phyloP scores from a whole-genome alignment of 2,329 filamentous ascomycete genomes.

The Diaporthe vexans region DNA sequence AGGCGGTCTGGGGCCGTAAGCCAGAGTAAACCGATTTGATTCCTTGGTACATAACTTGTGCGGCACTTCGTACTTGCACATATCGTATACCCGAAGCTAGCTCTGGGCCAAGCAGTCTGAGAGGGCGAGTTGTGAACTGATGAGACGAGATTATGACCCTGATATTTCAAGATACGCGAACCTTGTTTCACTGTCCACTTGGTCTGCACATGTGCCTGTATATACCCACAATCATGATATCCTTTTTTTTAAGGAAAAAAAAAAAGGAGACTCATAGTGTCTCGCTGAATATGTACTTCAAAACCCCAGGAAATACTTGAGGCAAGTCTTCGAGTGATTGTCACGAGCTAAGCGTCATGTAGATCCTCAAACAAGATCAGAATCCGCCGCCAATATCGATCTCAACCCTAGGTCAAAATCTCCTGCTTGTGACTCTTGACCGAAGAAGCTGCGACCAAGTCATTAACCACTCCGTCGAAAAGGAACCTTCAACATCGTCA shows the following conservation, averaged over 20 bases:
- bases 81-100: neutral
- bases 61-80: neutral
- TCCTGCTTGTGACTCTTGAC: conserved; percentile 9
- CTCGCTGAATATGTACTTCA: no score
- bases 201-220: neutral
- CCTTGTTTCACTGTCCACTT: neutral
- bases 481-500: neutral
- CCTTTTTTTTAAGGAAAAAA: neutral
- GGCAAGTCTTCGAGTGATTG: neutral
- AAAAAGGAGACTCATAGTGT: neutral
- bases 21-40: conserved; percentile 35
- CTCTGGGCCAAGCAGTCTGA: neutral
- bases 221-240: neutral
- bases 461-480: neutral
- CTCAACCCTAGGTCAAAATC: conserved; percentile 4
- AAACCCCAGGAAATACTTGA: neutral
- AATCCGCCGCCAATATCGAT: conserved; percentile 11
- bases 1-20: conserved; percentile 50
- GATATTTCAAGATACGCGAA: neutral
- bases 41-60: neutral
- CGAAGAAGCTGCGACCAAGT: conserved; percentile 4
- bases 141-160: conserved; percentile 1
- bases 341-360: neutral
- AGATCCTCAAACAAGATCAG: neutral
- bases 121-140: neutral